Evolutionary conservation across 495 filamentous ascomycete species (phyloP), one percentile per base, ranked within the genome.

Genomic region (Talaromyces wortmannii): DNA sequence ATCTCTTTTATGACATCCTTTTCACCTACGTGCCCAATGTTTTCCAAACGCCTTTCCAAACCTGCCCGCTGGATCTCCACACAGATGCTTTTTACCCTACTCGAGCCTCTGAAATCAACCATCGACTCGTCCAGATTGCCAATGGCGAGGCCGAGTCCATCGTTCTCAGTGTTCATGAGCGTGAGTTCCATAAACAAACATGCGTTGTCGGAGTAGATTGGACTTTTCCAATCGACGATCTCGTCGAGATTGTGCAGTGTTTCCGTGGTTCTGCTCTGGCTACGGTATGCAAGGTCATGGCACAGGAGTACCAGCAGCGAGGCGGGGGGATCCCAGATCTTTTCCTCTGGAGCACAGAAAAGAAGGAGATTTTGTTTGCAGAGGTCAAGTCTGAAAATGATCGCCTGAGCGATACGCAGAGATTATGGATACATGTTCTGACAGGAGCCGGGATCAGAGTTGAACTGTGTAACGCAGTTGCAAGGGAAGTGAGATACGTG

Each of bases 341-440:
- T 47, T 89, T 98, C 58, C 80, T 98, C 2, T 98, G 94, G 94
- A 79, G 69, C 30, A 54, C 70, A 48, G 71, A 73, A 33, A 68
- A 58, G 47, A 73, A 73, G 32, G 82, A 86, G 67, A 83, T 91
- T 46, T 82, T 91, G 81, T 95, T 97, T 72, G 79, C 82, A 3
- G 92, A 97, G 70, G 91, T 96, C 48, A 96, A 96, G 78, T 91
- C 86, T 57, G 90, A 91, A 72, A 97, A 96, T 74, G 94, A 98
- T 77, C 83, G 91, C 32, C 75, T 98, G 64, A 96, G 92, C 70
- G 94, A 98, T 78, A 95, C 91, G 33, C 94, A 98, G 71, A 78
- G 94, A 59, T 75, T 98, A 42, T 98, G 94, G 94, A 96, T 97
- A 61, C 89, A 97, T 77, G 90, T 97, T 3, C 72, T 98, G 48